These are phyloP conservation scores for Delonix regia DNA, from an alignment of 306 rosid species.

Conservation along the genomic window DNA sequence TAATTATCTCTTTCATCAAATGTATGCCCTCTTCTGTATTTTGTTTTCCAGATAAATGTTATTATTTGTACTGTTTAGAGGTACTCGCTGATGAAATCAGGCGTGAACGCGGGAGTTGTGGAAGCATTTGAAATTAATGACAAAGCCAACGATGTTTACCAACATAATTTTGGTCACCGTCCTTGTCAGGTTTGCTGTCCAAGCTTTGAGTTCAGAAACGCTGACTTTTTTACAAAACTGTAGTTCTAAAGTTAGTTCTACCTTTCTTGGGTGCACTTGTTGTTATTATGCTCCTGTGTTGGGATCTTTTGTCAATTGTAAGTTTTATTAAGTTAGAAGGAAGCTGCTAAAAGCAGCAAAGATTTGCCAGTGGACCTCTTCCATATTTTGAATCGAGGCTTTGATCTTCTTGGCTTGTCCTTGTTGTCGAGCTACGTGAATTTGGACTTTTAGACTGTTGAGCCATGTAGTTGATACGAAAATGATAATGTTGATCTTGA, in stretches of 20 bases:
- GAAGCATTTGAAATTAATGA: constrained; percentile 91
- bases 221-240: background rate
- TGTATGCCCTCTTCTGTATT: background rate
- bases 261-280: background rate
- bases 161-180: constrained; percentile 80
- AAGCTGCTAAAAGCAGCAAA: background rate
- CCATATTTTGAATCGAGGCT: constrained; percentile 14
- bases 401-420: background rate
- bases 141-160: constrained; percentile 85
- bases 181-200: constrained; percentile 71
- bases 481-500: background rate
- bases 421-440: constrained; percentile 1
- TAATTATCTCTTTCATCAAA: background rate
- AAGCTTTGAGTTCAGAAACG: background rate
- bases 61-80: constrained; percentile 47
- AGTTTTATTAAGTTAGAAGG: background rate
- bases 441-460: constrained; percentile 13
- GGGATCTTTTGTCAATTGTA: background rate
- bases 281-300: background rate
- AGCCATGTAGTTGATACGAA: background rate
- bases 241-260: background rate
- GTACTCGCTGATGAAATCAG: constrained; percentile 71
- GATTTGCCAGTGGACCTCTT: background rate
- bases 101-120: constrained; percentile 63
- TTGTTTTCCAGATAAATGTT: background rate